Evolutionary conservation across 2,329 filamentous ascomycete species (phyloP).

Genomic region (Apiospora koreana): DNA sequence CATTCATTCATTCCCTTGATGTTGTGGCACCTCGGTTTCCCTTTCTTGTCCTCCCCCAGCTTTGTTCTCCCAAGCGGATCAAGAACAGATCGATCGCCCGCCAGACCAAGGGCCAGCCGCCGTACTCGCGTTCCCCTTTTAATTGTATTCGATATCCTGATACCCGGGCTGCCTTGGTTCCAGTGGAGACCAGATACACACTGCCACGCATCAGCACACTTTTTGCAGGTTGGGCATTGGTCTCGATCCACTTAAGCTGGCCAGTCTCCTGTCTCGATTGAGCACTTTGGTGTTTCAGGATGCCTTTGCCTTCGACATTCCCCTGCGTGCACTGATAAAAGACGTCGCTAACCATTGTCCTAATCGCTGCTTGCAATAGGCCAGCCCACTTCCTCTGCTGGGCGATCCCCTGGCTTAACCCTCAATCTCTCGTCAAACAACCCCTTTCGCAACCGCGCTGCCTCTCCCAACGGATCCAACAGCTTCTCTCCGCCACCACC

Average conservation of each 20-base stretch:
- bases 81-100: conserved; percentile 1
- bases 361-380: conserved; percentile 34
- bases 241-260: conserved; percentile 39
- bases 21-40: conserved; percentile 6
- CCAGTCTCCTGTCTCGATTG: conserved; percentile 46
- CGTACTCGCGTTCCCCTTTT: background rate
- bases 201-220: conserved; percentile 10
- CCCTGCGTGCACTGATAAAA: conserved; percentile 34
- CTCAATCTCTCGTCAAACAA: conserved; percentile 80
- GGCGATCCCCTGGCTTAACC: conserved; percentile 56
- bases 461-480: conserved; percentile 48
- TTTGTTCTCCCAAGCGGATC: conserved; percentile 9
- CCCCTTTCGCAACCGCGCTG: conserved; percentile 74
- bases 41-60: background rate
- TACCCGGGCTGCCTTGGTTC: conserved; percentile 8
- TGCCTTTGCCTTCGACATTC: conserved; percentile 43
- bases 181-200: conserved; percentile 8
- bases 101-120: background rate
- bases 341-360: conserved; percentile 27
- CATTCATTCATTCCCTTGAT: conserved; percentile 10
- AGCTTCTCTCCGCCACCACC: conserved; percentile 39
- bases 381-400: conserved; percentile 27
- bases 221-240: conserved; percentile 12
- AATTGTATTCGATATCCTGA: conserved; percentile 10
- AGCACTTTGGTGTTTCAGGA: conserved; percentile 49